These are phyloP conservation scores for Phytophthora europaea DNA, from an alignment of 352 stramenopile species.

Conservation along the genomic window DNA sequence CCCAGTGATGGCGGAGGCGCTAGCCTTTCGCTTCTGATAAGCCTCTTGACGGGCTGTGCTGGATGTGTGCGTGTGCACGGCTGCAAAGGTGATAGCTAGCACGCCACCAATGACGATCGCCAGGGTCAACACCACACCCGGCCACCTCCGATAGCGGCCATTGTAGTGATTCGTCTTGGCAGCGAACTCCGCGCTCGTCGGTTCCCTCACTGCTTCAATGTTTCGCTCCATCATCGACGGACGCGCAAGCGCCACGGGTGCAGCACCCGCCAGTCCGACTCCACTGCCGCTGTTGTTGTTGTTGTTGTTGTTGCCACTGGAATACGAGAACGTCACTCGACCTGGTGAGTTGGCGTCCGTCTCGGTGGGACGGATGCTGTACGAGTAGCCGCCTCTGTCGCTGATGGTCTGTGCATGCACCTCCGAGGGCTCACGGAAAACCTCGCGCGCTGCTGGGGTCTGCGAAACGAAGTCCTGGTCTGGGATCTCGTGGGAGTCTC, in stretches of 20 bases:
- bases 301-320: conserved; percentile 14
- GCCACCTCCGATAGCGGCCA: conserved; percentile 50
- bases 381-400: conserved; percentile 27
- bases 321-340: conserved; percentile 34
- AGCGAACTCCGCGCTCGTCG: conserved; percentile 12
- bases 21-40: conserved; percentile 35
- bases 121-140: conserved; percentile 50
- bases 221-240: conserved; percentile 40
- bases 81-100: conserved; percentile 42
- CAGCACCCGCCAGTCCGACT: conserved; percentile 7
- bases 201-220: conserved; percentile 39
- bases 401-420: conserved; percentile 33
- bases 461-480: conserved; percentile 32
- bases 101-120: conserved; percentile 40
- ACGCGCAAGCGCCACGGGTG: conserved; percentile 24
- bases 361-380: conserved; percentile 35
- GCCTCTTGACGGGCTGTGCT: conserved; percentile 30
- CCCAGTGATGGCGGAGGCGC: conserved; percentile 21
- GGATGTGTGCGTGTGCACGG: conserved; percentile 26
- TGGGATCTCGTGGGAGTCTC: conserved; percentile 27
- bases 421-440: conserved; percentile 35
- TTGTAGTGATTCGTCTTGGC: conserved; percentile 43
- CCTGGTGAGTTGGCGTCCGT: conserved; percentile 11
- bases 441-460: conserved; percentile 24
- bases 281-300: conserved; percentile 7